phyloP scores from a whole-genome alignment of 768 basidiomycete species.

The Saitozyma sp. region DNA sequence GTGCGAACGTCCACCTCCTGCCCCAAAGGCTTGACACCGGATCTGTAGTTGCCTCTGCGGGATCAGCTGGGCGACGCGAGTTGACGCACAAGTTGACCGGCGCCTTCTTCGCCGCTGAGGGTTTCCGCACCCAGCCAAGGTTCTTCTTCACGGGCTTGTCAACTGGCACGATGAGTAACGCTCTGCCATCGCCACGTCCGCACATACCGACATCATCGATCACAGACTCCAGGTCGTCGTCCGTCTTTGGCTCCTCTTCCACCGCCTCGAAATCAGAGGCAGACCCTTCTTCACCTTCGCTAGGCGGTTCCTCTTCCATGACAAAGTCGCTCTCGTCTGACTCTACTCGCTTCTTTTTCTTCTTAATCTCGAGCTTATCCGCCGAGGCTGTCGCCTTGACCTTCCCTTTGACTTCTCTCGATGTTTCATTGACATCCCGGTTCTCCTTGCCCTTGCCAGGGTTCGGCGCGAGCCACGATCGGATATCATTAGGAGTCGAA shows the following conservation, averaged over 20 bases:
- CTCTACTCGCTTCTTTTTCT: conserved; percentile 10
- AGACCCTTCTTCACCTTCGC: conserved; percentile 12
- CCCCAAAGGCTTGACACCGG: conserved; percentile 33
- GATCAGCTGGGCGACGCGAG: not conserved
- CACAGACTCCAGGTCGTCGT: conserved; percentile 11
- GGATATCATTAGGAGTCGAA: too few relatives aligned
- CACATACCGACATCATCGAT: conserved; percentile 12
- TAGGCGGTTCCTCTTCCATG: conserved; percentile 32
- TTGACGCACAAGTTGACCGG: conserved; percentile 30
- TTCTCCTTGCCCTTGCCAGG: too few relatives aligned
- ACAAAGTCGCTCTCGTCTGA: conserved; percentile 31
- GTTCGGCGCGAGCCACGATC: too few relatives aligned
- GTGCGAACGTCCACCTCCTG: conserved; percentile 18
- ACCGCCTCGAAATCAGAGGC: conserved; percentile 8
- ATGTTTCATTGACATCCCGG: too few relatives aligned
- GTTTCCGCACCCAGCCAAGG: too few relatives aligned
- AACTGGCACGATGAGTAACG: not conserved
- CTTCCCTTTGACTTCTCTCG: too few relatives aligned
- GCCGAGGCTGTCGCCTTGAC: not conserved
- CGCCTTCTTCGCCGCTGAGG: conserved; percentile 8
- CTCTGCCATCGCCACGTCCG: conserved; percentile 18
- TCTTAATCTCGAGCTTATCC: not conserved
- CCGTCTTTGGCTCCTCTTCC: conserved; percentile 15
- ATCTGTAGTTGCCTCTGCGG: conserved; percentile 20
- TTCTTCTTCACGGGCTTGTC: conserved; percentile 20